These are phyloP conservation scores for Solanum dulcamara DNA, from an alignment of 257 asterid species.

Conservation along the genomic window DNA sequence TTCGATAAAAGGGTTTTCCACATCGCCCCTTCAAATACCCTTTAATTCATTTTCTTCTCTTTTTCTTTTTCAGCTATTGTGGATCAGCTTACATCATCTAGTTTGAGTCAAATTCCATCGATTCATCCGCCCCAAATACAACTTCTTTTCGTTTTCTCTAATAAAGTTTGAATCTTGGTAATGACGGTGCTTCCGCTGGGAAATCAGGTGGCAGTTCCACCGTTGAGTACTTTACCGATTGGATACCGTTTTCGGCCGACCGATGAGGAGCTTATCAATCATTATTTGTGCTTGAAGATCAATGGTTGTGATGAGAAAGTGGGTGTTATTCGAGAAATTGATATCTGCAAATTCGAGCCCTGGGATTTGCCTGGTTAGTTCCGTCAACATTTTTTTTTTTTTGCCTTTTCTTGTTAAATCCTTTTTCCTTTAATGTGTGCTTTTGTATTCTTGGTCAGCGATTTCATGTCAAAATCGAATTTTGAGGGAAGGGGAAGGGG, in stretches of 20 bases:
- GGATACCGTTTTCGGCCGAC: conserved; percentile 75
- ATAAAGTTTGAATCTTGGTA: neutral
- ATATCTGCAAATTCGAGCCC: conserved; percentile 87
- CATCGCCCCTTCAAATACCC: no score
- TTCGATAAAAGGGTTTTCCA: neutral
- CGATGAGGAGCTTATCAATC: conserved; percentile 62
- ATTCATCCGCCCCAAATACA: neutral
- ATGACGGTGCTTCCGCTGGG: neutral
- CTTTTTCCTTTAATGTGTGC: neutral
- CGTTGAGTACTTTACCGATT: conserved; percentile 50
- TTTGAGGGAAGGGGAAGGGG: neutral
- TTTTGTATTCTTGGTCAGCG: neutral
- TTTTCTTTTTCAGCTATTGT: neutral
- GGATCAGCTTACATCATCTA: neutral
- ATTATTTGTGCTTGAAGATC: conserved; percentile 56
- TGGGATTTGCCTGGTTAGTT: conserved; percentile 78
- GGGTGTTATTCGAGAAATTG: conserved; percentile 60
- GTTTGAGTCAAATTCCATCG: neutral
- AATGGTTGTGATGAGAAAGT: conserved; percentile 63
- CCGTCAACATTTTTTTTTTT: neutral
- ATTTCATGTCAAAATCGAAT: neutral
- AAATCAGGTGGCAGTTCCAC: neutral
- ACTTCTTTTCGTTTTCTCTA: neutral
- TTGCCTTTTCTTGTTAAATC: neutral
- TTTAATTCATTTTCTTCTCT: neutral